A percentile compares a stretch with the other conserved stretches of the same genome.
phyloP scores from a whole-genome alignment of 257 asterid species.

The Nicotiana undulata region DNA sequence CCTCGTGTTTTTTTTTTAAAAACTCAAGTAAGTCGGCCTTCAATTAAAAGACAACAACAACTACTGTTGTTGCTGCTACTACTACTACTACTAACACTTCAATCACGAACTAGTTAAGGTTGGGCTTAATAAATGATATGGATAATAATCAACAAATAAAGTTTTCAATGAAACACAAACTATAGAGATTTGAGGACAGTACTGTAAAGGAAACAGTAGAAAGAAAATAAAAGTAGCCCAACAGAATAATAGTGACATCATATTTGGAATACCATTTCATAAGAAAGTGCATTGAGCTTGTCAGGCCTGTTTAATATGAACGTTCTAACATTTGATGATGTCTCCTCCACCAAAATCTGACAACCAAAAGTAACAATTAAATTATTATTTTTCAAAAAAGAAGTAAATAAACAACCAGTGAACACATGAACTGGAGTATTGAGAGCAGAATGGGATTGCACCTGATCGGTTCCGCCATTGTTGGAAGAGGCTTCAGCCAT shows the following conservation, averaged over 20 bases:
- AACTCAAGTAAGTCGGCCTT: neutral
- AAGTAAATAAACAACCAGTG: neutral
- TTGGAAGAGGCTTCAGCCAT: constrained; percentile 36
- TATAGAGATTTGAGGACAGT: neutral
- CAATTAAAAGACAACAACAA: neutral
- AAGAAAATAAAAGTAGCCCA: no score
- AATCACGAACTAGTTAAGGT: neutral
- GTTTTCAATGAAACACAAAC: neutral
- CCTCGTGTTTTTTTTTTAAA: no score
- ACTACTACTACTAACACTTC: no score
- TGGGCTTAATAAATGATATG: neutral
- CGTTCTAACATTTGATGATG: neutral
- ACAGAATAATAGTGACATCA: neutral
- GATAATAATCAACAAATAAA: neutral
- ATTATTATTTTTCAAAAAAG: no score
- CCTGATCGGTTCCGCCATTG: constrained; percentile 39
- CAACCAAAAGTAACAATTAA: neutral
- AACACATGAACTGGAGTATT: neutral
- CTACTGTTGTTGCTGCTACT: neutral
- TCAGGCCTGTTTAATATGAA: constrained; percentile 1
- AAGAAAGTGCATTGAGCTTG: neutral
- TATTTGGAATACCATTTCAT: neutral
- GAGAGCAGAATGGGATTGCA: neutral
- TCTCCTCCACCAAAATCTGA: constrained; percentile 1
- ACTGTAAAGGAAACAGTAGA: no score